Evolutionary conservation across 2,329 filamentous ascomycete genomes (phyloP).

Genomic region (Ophiostoma sp.): DNA sequence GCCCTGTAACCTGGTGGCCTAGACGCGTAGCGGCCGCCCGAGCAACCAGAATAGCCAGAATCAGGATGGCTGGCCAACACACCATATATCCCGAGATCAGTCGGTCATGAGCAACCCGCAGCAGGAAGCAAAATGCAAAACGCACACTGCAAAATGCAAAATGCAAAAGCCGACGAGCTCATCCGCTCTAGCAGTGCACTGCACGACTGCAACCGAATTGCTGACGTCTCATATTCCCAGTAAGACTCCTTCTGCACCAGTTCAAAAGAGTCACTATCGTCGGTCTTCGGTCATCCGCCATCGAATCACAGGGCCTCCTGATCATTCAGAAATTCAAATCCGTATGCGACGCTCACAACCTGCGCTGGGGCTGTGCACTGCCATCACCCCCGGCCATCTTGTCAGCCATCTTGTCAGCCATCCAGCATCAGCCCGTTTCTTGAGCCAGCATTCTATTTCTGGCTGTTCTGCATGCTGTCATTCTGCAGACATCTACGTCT

Average conservation of each 20-base stretch:
- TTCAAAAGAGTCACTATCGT: neutral
- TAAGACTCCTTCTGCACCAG: too few species aligned
- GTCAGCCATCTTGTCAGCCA: neutral
- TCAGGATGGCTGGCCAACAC: neutral
- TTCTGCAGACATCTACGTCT: neutral
- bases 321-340: neutral
- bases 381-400: neutral
- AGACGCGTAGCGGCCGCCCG: neutral
- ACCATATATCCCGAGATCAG: neutral
- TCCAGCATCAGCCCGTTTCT: neutral
- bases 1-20: neutral
- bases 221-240: too few species aligned
- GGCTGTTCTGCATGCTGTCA: slow-evolving; percentile 7
- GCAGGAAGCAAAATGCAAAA: too few species aligned
- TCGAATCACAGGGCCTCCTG: slow-evolving; percentile 1
- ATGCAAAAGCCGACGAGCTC: too few species aligned
- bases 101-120: too few species aligned
- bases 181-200: too few species aligned
- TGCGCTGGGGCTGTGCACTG: slow-evolving; percentile 2
- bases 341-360: neutral
- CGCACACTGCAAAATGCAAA: too few species aligned
- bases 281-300: neutral
- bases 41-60: neutral
- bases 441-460: neutral
- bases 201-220: too few species aligned